Evolutionary conservation across 2,329 filamentous ascomycete species (phyloP).

Genomic region (Neonectria neomacrospora): DNA sequence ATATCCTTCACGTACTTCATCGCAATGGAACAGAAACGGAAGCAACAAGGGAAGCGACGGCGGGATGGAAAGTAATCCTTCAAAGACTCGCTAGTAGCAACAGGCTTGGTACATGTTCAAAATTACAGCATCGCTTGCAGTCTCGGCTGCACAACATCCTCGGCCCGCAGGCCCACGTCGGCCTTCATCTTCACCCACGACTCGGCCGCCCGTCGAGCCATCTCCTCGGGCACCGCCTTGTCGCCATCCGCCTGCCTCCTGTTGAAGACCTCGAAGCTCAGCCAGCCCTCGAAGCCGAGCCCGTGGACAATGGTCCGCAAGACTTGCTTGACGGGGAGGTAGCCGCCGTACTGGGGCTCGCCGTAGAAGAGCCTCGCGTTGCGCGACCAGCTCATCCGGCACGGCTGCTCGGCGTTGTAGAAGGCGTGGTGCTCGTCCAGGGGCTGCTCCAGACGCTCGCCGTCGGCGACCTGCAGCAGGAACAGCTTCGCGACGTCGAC

Average conservation of each 20-base stretch:
- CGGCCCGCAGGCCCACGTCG: constrained; percentile 49
- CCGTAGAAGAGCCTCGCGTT: constrained; percentile 72
- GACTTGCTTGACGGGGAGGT: constrained; percentile 73
- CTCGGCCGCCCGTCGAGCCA: constrained; percentile 67
- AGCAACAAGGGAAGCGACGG: not conserved
- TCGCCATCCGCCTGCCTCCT: constrained; percentile 52
- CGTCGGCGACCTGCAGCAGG: constrained; percentile 82
- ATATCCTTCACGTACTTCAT: not conserved
- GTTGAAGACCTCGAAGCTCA: constrained; percentile 77
- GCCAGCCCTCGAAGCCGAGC: constrained; percentile 74
- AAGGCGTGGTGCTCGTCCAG: constrained; percentile 62
- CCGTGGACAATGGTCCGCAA: constrained; percentile 70
- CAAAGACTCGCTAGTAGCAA: constrained; percentile 6
- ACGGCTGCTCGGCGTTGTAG: constrained; percentile 49
- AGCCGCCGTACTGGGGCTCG: constrained; percentile 71
- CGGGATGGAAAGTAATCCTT: constrained; percentile 7
- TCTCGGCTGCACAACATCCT: constrained; percentile 40
- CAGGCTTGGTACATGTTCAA: not conserved
- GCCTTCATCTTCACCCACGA: constrained; percentile 61
- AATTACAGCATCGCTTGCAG: constrained; percentile 50
- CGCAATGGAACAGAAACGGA: not conserved
- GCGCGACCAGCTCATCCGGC: constrained; percentile 79
- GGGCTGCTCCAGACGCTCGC: constrained; percentile 69
- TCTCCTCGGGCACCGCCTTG: constrained; percentile 69
- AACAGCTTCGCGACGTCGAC: constrained; percentile 75